Evolutionary conservation across 2,329 filamentous ascomycete species (phyloP).

Genomic region (Didymella pomorum): DNA sequence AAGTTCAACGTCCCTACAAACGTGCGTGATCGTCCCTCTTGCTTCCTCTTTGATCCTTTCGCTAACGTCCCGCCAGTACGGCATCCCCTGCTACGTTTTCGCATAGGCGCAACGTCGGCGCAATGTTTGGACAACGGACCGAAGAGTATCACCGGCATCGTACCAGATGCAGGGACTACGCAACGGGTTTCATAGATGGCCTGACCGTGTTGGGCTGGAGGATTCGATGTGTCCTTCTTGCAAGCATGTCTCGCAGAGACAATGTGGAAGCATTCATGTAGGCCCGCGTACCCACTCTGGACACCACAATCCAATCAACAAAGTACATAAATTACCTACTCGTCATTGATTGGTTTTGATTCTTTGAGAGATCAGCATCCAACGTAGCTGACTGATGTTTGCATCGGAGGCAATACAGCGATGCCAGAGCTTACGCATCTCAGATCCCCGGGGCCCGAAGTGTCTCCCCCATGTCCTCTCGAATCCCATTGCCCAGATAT

Average conservation of each 20-base stretch:
- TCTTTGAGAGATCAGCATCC: neutral
- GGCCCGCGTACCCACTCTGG: neutral
- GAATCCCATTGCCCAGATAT: neutral
- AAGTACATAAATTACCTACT: slow-evolving; percentile 3
- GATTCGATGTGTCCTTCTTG: neutral
- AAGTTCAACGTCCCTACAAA: slow-evolving; percentile 49
- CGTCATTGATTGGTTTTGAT: neutral
- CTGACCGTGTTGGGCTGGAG: neutral
- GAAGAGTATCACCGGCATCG: slow-evolving; percentile 9
- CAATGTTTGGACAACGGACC: slow-evolving; percentile 8
- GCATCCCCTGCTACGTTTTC: slow-evolving; percentile 49
- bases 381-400: slow-evolving; percentile 7
- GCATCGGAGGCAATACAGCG: neutral
- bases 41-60: neutral
- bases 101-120: slow-evolving; percentile 30
- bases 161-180: neutral
- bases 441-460: neutral
- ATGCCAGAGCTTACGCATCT: neutral
- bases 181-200: neutral
- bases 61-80: slow-evolving; percentile 41
- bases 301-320: neutral
- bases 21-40: slow-evolving; percentile 31
- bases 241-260: neutral
- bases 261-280: neutral
- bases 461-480: neutral